phyloP scores from a whole-genome alignment of 805 yeast genomes.

The Kuraishia ogatae region DNA sequence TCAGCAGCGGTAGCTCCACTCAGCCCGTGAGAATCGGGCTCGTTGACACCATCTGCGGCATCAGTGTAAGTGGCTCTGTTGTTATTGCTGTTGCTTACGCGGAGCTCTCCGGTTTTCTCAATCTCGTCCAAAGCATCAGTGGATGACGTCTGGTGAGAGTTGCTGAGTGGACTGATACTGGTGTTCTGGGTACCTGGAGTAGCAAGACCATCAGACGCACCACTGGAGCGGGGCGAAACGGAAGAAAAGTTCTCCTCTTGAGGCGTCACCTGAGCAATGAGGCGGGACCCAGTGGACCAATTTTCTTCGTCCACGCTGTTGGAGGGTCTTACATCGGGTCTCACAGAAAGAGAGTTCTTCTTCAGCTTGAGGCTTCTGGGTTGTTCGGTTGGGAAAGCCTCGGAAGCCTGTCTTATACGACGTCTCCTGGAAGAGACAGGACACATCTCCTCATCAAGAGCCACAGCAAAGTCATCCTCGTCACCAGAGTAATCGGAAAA shows the following conservation, averaged over 20 bases:
- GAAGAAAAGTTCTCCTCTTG: not conserved
- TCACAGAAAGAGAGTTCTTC: not conserved
- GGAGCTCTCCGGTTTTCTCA: not conserved
- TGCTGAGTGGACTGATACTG: not conserved
- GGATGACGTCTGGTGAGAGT: not conserved
- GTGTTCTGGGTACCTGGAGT: not conserved
- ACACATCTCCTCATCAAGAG: constrained; percentile 1
- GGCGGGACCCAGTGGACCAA: not conserved
- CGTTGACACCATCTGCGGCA: not conserved
- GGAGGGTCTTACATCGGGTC: not conserved
- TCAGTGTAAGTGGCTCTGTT: not conserved
- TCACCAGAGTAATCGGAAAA: not conserved
- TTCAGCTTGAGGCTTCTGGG: not conserved
- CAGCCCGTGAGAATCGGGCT: not conserved
- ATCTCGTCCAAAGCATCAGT: not conserved
- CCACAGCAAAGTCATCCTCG: not conserved
- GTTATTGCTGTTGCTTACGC: not conserved
- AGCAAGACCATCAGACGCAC: not conserved
- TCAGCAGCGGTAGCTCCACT: not conserved
- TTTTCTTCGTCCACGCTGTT: not conserved
- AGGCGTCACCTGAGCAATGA: not conserved
- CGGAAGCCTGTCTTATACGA: not conserved
- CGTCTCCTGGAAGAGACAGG: not conserved
- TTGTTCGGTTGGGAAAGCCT: not conserved
- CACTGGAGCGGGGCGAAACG: not conserved